Base-by-base conservation (phyloP, 1,284 basidiomycete species). In the Heliocybe sulcata region DNA sequence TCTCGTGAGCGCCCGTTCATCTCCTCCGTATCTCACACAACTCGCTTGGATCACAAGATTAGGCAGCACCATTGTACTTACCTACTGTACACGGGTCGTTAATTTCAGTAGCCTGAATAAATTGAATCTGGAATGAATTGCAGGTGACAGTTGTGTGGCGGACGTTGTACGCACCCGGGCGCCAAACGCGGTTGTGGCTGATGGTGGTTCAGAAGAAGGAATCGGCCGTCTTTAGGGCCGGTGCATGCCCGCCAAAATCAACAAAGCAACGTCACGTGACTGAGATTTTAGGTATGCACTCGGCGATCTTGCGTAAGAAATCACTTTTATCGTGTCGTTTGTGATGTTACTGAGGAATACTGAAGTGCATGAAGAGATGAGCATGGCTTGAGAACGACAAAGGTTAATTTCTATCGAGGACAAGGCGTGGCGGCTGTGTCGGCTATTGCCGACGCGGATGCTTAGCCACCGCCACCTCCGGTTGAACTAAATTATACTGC, bases 131-230 rank as follows among this genome's bases (percentile, higher is more conserved):
- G 12, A 31, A 31, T 31, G 12, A 31, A 31, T 31, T 31, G 12
- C 12, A 31, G 4, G 29, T 4, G 6, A 6, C 12, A 25, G 4
- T 49, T 26, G 20, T 49, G 22, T 25, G 14, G 47, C 14, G n/a
- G 14, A 26, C 4, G 47, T 4, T n/a, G n/a, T 26, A 49, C 47
- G 23, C 27, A 29, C 22, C 29, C 23, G 47, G 47, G 47, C 23
- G 22, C 23, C 23, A 49, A 49, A 49, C 47, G 47, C 47, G 47
- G 27, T 26, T 26, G 47, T 49, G 47, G 47, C 47, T 49, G 47
- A 49, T 49, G 47, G 47, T 49, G 47, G 47, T 49, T 20, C 47
- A 26, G 47, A 29, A 49, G 9, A 22, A 49, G 22, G 47, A 49
- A 26, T 25, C 27, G 47, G 16, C 3, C 23, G 6, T 4, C 11